Percentiles rank a stretch among this genome's conserved stretches.
Evolutionary conservation across 2,329 filamentous ascomycete species (phyloP).

Genomic region (Sarocladium oryzae): DNA sequence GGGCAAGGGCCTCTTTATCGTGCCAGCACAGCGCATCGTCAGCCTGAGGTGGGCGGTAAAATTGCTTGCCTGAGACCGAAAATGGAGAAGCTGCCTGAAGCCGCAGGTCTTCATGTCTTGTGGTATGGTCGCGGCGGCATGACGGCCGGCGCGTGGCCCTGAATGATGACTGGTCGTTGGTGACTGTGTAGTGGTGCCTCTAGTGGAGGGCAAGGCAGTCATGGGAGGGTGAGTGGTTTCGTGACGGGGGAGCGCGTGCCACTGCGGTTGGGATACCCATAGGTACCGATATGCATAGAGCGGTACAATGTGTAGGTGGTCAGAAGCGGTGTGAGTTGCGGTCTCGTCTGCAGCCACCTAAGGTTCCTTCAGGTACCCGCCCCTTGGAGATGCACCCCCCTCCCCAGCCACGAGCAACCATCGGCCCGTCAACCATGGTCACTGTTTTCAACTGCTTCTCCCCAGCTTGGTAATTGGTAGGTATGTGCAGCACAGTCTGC

Average conservation of each 20-base stretch:
- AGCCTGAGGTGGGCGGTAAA: constrained; percentile 6
- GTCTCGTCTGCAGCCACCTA: background rate
- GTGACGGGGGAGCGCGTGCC: constrained; percentile 2
- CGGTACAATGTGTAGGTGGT: background rate
- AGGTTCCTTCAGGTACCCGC: constrained; percentile 3
- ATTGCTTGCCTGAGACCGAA: background rate
- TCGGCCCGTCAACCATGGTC: background rate
- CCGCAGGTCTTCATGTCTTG: constrained; percentile 6
- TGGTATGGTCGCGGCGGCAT: background rate
- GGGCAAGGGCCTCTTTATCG: background rate
- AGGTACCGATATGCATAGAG: background rate
- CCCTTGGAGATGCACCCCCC: background rate
- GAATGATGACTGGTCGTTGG: constrained; percentile 7
- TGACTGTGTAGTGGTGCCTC: background rate
- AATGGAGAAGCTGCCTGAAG: constrained; percentile 1
- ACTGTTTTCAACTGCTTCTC: background rate
- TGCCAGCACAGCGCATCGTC: background rate
- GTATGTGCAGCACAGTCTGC: background rate
- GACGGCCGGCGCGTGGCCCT: constrained; percentile 6
- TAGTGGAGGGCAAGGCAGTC: constrained; percentile 7
- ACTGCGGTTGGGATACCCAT: constrained; percentile 2
- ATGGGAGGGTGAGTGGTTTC: constrained; percentile 1
- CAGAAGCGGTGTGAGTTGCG: background rate
- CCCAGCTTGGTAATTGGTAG: background rate
- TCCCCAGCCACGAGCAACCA: background rate